Base-by-base conservation (phyloP, 202 grass and related monocot genomes). In the Carex arenaria region DNA sequence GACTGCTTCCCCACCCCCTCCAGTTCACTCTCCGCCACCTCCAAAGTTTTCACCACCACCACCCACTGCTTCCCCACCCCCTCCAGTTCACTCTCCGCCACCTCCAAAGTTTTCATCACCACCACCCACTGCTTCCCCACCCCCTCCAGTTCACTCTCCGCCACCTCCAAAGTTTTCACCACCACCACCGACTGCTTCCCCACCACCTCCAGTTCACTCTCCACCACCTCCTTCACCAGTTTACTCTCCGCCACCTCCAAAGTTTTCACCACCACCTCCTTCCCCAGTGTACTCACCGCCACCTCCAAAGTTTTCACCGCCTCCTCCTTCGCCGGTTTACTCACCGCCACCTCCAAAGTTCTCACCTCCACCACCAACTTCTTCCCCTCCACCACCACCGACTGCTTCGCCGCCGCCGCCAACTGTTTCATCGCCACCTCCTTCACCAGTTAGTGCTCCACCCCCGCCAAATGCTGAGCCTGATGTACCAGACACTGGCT, bases 121-220 rank as follows among this genome's bases (percentile, higher is more conserved):
- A 7, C 38, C 38, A 40, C 38, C 38, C 0, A 60, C 32, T 0
- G 43, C 79, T 57, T 10, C 65, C 7, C 64, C 30, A 31, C 61
- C 84, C 32, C 84, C 89, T 18, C 64, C 53, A 0, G 86, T 61
- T 5, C 10, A 22, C 1, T 72, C 84, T 11, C 53, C 63, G 1
- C 88, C 93, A 3, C 52, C 60, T 64, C 61, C 80, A 23, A 88
- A 84, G 26, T 90, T 88, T 32, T 79, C 85, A 4, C 88, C 93
- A 8, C 93, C 92, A 36, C 36, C 65, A 42, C 38, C 38, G 5
- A 42, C 38, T 74, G 10, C 18, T 23, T 17, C 70, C 13, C 38
- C 70, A 5, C 40, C 45, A 2, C 42, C 73, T 5, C n/a, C 43
- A n/a, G 18, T 34, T 3, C 7, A 17, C 8, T 31, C 73, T 14